phyloP scores from a whole-genome alignment of 83 land plant genomes.

The Thuja plicata region DNA sequence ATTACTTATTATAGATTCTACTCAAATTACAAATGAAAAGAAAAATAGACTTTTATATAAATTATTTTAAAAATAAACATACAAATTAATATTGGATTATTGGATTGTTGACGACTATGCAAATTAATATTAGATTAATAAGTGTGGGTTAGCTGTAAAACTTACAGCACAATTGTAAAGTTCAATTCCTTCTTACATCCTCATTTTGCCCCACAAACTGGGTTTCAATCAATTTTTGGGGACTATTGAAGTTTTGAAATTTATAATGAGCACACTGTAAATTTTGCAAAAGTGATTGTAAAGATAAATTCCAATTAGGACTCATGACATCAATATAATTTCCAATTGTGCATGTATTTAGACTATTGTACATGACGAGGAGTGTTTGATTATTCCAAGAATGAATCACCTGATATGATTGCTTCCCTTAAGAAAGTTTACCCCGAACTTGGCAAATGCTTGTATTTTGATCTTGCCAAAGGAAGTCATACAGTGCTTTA shows the following conservation, averaged over 20 bases:
- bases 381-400: slow-evolving; percentile 52
- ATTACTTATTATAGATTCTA: too few species aligned
- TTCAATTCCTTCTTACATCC: background rate
- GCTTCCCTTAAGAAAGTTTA: background rate
- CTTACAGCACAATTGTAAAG: background rate
- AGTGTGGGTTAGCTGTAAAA: too few species aligned
- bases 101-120: background rate
- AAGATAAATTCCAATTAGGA: background rate
- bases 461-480: slow-evolving; percentile 68
- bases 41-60: too few species aligned
- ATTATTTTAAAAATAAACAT: too few species aligned
- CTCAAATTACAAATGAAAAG: too few species aligned
- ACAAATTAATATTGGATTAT: too few species aligned
- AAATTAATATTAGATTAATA: too few species aligned
- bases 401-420: slow-evolving; percentile 39
- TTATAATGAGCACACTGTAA: background rate
- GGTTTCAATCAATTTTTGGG: background rate
- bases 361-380: slow-evolving; percentile 92
- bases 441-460: slow-evolving; percentile 74
- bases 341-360: slow-evolving; percentile 46
- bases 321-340: background rate
- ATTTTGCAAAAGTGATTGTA: background rate
- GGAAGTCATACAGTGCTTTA: slow-evolving; percentile 64
- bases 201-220: background rate
- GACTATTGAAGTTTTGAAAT: too few species aligned